Conservation (phyloP, 2,329 filamentous ascomycete genomes). For the Exophiala oligosperma region DNA sequence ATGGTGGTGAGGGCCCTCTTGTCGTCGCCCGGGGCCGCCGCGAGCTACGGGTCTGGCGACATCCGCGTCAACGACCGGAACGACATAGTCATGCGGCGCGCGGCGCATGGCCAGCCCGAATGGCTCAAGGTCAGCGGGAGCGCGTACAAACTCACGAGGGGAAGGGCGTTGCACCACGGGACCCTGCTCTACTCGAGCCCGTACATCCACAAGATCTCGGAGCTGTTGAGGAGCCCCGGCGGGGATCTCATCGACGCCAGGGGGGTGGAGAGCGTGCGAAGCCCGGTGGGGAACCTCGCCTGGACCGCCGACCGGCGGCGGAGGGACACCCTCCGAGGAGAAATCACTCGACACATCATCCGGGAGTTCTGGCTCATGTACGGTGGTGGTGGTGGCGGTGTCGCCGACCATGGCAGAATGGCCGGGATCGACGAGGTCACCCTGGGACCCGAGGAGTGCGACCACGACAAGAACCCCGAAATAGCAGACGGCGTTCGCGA, state of each 20-base stretch:
- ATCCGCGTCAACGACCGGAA: slow-evolving; percentile 84
- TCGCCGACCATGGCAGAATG: not conserved
- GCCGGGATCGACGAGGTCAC: slow-evolving; percentile 12
- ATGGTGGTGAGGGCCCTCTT: slow-evolving; percentile 88
- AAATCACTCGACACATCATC: slow-evolving; percentile 19
- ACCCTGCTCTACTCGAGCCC: slow-evolving; percentile 81
- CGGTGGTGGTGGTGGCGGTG: not conserved
- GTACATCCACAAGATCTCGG: slow-evolving; percentile 68
- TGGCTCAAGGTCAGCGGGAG: slow-evolving; percentile 86
- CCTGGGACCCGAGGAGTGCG: slow-evolving; percentile 15
- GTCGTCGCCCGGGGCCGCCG: slow-evolving; percentile 9
- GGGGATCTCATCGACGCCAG: slow-evolving; percentile 73
- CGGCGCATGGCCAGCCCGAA: slow-evolving; percentile 22
- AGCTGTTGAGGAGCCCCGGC: slow-evolving; percentile 75
- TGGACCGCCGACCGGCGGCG: slow-evolving; percentile 28
- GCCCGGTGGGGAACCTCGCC: slow-evolving; percentile 73
- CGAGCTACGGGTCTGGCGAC: slow-evolving; percentile 53
- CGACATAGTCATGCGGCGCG: slow-evolving; percentile 77
- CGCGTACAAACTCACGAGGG: slow-evolving; percentile 86
- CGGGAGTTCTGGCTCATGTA: slow-evolving; percentile 23
- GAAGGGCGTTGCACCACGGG: slow-evolving; percentile 84
- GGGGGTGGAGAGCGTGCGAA: slow-evolving; percentile 89
- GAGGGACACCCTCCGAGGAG: slow-evolving; percentile 3
- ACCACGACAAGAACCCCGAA: slow-evolving; percentile 4
- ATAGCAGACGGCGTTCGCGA: slow-evolving; percentile 22